Conservation (phyloP, 139 green algal species). For the Dunaliella primolecta region DNA sequence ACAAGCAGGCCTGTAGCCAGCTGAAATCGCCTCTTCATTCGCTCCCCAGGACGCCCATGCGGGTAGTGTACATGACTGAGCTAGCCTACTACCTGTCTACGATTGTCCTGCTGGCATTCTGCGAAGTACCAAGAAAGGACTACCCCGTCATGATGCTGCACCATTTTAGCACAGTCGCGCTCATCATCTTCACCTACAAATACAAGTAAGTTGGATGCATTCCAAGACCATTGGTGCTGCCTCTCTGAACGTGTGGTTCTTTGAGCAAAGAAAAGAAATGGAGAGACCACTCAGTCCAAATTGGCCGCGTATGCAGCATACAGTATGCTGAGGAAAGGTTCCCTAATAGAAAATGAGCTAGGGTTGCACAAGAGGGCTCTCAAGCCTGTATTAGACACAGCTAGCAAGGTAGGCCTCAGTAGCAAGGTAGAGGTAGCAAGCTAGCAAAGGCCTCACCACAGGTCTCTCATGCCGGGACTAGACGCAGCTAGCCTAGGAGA, state of each 20-base stretch:
- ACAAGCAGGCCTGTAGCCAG: too few relatives aligned
- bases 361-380: too few relatives aligned
- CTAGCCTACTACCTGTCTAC: conserved; percentile 56
- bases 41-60: conserved; percentile 43
- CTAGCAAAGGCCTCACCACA: too few relatives aligned
- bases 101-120: conserved; percentile 59
- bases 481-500: too few relatives aligned
- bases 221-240: not conserved
- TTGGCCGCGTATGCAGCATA: too few relatives aligned
- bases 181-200: conserved; percentile 61
- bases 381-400: too few relatives aligned
- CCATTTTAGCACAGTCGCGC: conserved; percentile 52
- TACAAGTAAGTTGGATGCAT: conserved; percentile 31
- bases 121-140: conserved; percentile 67
- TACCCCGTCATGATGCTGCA: conserved; percentile 68
- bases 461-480: too few relatives aligned
- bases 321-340: not conserved
- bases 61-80: conserved; percentile 48
- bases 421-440: too few relatives aligned
- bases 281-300: too few relatives aligned
- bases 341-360: not conserved
- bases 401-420: too few relatives aligned
- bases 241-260: not conserved
- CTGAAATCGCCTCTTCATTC: too few relatives aligned
- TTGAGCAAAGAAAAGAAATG: too few relatives aligned